phyloP scores from a whole-genome alignment of 139 green algal species.

The Picochlorum sp. region DNA sequence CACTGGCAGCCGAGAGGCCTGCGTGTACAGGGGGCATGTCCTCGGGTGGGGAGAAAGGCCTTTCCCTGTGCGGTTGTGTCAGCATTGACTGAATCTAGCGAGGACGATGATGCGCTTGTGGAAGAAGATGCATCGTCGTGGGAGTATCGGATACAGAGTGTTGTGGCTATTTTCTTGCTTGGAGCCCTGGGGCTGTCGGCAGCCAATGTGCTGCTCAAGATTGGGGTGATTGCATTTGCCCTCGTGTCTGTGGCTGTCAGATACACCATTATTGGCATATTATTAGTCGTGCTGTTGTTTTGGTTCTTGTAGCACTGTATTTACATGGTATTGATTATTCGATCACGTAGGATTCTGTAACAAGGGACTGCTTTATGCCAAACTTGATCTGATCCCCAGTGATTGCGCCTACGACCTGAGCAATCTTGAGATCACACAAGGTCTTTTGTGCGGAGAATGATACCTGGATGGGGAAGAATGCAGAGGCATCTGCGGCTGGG shows the following conservation, averaged over 20 bases:
- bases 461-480: slow-evolving; percentile 84
- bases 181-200: neutral
- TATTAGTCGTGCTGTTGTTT: neutral
- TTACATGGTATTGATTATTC: slow-evolving; percentile 22
- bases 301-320: neutral
- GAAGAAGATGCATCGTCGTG: neutral
- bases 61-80: no score
- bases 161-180: slow-evolving; percentile 3
- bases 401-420: slow-evolving; percentile 37
- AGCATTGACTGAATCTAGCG: neutral
- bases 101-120: neutral
- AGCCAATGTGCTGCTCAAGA: slow-evolving; percentile 2
- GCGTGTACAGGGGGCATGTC: no score
- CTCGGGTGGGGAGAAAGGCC: no score
- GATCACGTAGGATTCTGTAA: slow-evolving; percentile 54
- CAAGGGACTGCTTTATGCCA: slow-evolving; percentile 37
- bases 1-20: no score
- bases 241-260: slow-evolving; percentile 6
- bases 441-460: slow-evolving; percentile 62
- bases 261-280: slow-evolving; percentile 9
- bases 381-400: slow-evolving; percentile 60
- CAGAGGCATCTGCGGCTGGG: slow-evolving; percentile 52
- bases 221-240: slow-evolving; percentile 6
- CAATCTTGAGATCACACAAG: slow-evolving; percentile 71
- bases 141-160: slow-evolving; percentile 7